Evolutionary conservation across 805 yeast species (phyloP).

Genomic region (Gaillardinia entomophila): DNA sequence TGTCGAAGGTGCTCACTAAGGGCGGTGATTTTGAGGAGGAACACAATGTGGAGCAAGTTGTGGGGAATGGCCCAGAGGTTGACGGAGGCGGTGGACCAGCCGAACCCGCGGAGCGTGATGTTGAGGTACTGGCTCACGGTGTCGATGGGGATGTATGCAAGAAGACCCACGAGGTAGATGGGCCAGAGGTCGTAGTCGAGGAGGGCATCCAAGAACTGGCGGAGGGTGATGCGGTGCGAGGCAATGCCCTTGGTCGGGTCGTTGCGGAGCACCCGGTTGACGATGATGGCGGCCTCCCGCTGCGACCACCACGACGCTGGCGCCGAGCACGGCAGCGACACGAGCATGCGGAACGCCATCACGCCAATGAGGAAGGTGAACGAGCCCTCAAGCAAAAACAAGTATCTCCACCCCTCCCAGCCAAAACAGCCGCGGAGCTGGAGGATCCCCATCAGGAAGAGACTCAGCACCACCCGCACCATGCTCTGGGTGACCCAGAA

Average conservation of each 20-base stretch:
- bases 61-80: conserved; percentile 19
- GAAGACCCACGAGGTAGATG: conserved; percentile 19
- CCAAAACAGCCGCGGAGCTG: conserved; percentile 21
- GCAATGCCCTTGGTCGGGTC: conserved; percentile 25
- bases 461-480: conserved; percentile 14
- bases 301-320: conserved; percentile 22
- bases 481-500: conserved; percentile 22
- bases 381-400: conserved; percentile 30
- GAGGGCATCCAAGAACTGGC: conserved; percentile 10
- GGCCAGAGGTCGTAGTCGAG: conserved; percentile 23
- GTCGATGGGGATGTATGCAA: conserved; percentile 18
- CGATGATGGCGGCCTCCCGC: conserved; percentile 19
- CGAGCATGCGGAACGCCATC: too few relatives aligned
- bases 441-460: conserved; percentile 27
- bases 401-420: conserved; percentile 36
- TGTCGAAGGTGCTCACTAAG: conserved; percentile 27
- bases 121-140: conserved; percentile 9
- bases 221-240: conserved; percentile 18
- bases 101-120: conserved; percentile 10
- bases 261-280: conserved; percentile 20
- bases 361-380: too few relatives aligned
- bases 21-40: conserved; percentile 30
- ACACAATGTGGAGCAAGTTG: conserved; percentile 24
- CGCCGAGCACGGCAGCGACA: too few relatives aligned
- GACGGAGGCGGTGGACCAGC: conserved; percentile 15